These are phyloP conservation scores for Penicillium sclerotiorum DNA, from an alignment of 2,329 filamentous ascomycete genomes.

Conservation along the genomic window DNA sequence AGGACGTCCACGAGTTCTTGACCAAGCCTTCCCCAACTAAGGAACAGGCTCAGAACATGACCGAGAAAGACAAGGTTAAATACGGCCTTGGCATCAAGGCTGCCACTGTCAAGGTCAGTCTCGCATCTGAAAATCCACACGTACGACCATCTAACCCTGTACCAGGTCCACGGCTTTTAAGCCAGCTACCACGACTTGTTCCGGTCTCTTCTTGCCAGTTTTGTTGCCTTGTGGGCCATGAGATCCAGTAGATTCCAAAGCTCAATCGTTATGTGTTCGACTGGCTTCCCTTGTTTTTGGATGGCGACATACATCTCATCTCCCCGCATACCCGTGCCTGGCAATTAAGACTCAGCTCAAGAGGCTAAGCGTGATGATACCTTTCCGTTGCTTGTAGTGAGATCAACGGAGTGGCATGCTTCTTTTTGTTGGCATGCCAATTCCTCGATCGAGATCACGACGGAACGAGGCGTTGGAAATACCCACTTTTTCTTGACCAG, in stretches of 20 bases:
- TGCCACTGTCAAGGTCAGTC: constrained; percentile 88
- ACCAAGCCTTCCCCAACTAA: constrained; percentile 62
- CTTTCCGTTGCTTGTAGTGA: constrained; percentile 22
- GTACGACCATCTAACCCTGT: too few relatives aligned
- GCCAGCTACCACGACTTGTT: constrained; percentile 44
- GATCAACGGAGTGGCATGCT: constrained; percentile 27
- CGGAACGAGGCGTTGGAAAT: constrained; percentile 49
- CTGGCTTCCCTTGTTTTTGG: background rate
- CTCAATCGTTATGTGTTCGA: too few relatives aligned
- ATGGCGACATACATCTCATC: constrained; percentile 24
- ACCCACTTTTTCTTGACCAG: constrained; percentile 42
- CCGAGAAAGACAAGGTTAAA: constrained; percentile 68
- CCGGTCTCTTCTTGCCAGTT: constrained; percentile 48
- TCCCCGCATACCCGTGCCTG: constrained; percentile 30
- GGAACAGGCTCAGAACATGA: constrained; percentile 4
- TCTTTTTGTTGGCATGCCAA: constrained; percentile 26
- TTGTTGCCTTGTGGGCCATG: constrained; percentile 40
- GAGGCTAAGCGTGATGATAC: too few relatives aligned
- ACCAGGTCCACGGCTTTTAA: constrained; percentile 57
- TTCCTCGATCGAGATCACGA: constrained; percentile 39
- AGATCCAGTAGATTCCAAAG: too few relatives aligned
- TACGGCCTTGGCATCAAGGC: constrained; percentile 46
- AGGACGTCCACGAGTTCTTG: constrained; percentile 97
- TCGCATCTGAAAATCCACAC: background rate
- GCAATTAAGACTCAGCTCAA: too few relatives aligned